Evolutionary conservation across 2,329 filamentous ascomycete genomes (phyloP).

Genomic region (Dactylellina cionopaga): DNA sequence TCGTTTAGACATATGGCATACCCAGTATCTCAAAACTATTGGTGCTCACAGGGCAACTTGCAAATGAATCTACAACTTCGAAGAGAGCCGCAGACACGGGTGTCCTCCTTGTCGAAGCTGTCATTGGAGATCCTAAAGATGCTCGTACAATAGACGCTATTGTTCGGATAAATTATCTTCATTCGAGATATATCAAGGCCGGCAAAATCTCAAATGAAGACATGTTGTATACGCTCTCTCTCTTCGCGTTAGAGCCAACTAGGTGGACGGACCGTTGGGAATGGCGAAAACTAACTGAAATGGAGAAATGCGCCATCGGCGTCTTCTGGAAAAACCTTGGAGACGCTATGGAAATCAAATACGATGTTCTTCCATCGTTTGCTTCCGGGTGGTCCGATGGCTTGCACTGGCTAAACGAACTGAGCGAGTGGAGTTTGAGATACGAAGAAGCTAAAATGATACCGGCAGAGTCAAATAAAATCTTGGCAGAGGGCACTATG

Average conservation of each 20-base stretch:
- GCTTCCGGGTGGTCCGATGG: slow-evolving; percentile 64
- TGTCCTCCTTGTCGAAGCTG: slow-evolving; percentile 65
- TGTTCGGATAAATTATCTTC: slow-evolving; percentile 32
- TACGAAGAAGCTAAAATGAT: slow-evolving; percentile 72
- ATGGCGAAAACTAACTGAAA: slow-evolving; percentile 9
- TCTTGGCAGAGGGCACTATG: slow-evolving; percentile 69
- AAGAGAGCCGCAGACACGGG: slow-evolving; percentile 67
- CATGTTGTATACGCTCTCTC: slow-evolving; percentile 33
- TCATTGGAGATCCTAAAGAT: slow-evolving; percentile 61
- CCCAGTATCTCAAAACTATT: slow-evolving; percentile 66
- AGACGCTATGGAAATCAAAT: slow-evolving; percentile 27
- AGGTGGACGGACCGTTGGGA: slow-evolving; percentile 11
- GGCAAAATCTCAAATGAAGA: slow-evolving; percentile 28
- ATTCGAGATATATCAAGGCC: slow-evolving; percentile 25
- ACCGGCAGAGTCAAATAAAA: slow-evolving; percentile 65
- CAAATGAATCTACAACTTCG: slow-evolving; percentile 62
- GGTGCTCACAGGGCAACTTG: slow-evolving; percentile 65
- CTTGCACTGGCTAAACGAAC: slow-evolving; percentile 66
- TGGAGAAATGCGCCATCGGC: slow-evolving; percentile 30
- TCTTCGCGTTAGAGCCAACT: slow-evolving; percentile 10
- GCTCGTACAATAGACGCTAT: slow-evolving; percentile 47
- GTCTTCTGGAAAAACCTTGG: slow-evolving; percentile 24
- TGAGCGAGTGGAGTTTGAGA: slow-evolving; percentile 64
- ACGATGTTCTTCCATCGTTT: slow-evolving; percentile 53
- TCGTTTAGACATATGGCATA: slow-evolving; percentile 66